Base-by-base conservation (phyloP, 805 yeast genomes). In the Saturnispora saitoi region DNA sequence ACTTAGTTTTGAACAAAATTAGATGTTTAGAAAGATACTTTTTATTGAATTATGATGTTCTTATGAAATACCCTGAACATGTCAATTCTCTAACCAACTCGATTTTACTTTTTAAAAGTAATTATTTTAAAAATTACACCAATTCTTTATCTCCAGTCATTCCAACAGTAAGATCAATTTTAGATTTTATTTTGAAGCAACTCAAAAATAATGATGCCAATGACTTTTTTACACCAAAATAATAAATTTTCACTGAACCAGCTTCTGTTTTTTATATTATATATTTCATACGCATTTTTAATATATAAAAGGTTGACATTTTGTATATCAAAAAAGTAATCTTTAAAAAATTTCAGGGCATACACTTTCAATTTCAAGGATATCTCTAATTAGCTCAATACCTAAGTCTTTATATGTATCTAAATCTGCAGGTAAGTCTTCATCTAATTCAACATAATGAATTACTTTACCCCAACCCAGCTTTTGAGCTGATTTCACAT, bases 371-470 rank as follows among this genome's bases (percentile, higher is more conserved):
- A 85, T 61, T 26, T 85, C 85, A 29, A 72, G 62, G 26, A 86
- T 72, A 51, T 76, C 74, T 53, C 80, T 70, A 39, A 86, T 69
- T n/a, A 80, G 64, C n/a, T 66, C 51, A 38, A 80, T 73, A 2
- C 77, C 78, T 37, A 69, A 48, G 9, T 54, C 56, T 8, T 54
- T 54, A 45, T 72, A 51, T 11, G 60, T 66, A 11, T 72, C 66
- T 42, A 74, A 50, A 17, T 60, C 52, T 4, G 15, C 64, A 12
- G 73, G 67, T 42, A 68, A 61, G 50, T 77, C 86, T 34, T 73
- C 76, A 32, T 76, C 81, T 28, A 79, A 70, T 63, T 91, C 97
- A n/a, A 84, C 78, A 54, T 77, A 80, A 58, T 86, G 93, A 36
- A 85, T 69, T 4, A 84, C 78, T 47, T 77, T 73, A 17, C 79